Conservation (phyloP, 164 flowering plant genomes). For the Echeveria elegans region DNA sequence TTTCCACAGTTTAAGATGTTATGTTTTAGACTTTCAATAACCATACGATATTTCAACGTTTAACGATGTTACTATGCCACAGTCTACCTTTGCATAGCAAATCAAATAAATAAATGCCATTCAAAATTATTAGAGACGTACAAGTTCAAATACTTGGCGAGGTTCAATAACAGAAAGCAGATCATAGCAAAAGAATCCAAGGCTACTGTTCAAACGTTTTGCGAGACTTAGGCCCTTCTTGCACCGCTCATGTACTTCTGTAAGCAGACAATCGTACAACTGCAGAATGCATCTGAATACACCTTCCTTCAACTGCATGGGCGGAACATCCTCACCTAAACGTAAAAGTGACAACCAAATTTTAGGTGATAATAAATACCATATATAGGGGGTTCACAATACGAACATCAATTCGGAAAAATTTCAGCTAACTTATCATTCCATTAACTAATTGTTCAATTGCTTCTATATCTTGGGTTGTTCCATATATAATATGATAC, state of each 20-base stretch:
- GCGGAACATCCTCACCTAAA: conserved; percentile 93
- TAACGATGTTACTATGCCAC: background rate
- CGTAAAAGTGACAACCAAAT: background rate
- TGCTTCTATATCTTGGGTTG: background rate
- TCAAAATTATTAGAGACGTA: conserved; percentile 24
- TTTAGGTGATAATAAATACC: background rate
- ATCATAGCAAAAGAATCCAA: conserved; percentile 97
- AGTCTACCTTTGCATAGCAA: background rate
- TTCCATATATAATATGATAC: background rate
- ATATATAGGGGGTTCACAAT: background rate
- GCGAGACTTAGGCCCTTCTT: conserved; percentile 95
- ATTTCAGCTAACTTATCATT: background rate
- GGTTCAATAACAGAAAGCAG: conserved; percentile 91
- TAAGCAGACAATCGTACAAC: conserved; percentile 91
- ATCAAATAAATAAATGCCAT: background rate
- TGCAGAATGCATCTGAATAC: conserved; percentile 96
- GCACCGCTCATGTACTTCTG: conserved; percentile 98
- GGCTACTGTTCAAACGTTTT: conserved; percentile 89
- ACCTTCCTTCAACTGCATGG: conserved; percentile 94
- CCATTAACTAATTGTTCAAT: background rate
- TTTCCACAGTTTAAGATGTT: background rate
- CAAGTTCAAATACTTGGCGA: conserved; percentile 98
- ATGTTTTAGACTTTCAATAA: background rate
- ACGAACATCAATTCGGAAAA: background rate
- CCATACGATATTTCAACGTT: background rate